Evolutionary conservation across 129 eudicot genomes (phyloP), one percentile per base, ranked within the genome.

Genomic region (Solidago caesia): DNA sequence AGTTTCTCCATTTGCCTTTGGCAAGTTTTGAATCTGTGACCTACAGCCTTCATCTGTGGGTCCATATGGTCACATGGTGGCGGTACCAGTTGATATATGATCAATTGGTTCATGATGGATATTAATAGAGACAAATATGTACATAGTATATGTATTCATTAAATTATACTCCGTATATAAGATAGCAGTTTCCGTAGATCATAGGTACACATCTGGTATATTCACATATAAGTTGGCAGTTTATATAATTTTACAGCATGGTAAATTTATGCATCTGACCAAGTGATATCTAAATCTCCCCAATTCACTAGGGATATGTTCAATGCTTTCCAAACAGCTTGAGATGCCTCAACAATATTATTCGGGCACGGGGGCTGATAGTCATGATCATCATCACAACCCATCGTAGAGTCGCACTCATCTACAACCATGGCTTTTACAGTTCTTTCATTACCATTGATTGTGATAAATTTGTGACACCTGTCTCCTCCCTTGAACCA

Each of bases 311-410:
- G n/a, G 2, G 85, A 56, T 48, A 84, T 80, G 41, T 71, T 82
- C 55, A 81, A 66, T 2, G 78, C 85, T 27, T 33, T 33, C 39
- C 80, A 67, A 6, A 67, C 68, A 3, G 75, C 85, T 77, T 72
- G 64, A n/a, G 87, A 84, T 41, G 82, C 88, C 68, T 72, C 83
- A 26, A 73, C 85, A 68, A 77, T 67, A 71, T 84, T 80, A 64
- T 84, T 72, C 6, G 11, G 64, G 78, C 85, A 80, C 7, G 85
- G 83, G 4, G 82, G 85, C 27, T 80, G 82, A 60, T 84, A 84
- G 76, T 69, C 88, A 59, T 81, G 88, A 29, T 39, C 78, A 33
- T 33, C 39, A 52, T 84, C 83, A 64, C 83, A 74, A 3, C 71
- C 84, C 83, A 33, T 61, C 3, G 60, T 72, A 12, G 82, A 82